Base-by-base conservation (phyloP, 495 filamentous ascomycete genomes). In the Evansstolkia leycettana region DNA sequence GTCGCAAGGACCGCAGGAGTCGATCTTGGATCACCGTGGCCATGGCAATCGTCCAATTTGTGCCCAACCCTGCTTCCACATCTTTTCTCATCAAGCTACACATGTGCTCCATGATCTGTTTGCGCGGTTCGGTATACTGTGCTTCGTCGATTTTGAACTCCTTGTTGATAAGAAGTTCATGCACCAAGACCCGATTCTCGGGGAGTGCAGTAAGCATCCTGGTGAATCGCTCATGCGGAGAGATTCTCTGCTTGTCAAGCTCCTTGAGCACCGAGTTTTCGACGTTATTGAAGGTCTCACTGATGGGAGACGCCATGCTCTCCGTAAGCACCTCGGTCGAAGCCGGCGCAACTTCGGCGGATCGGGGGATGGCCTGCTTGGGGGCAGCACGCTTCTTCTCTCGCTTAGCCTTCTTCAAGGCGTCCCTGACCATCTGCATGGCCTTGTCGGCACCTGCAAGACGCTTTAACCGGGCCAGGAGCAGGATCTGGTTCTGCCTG, bases 101-200 rank as follows among this genome's bases (percentile, higher is more conserved):
- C 38, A 94, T 72, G 11, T 80, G 75, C 36, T 63, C 46, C 55
- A 70, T 68, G 34, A 67, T 67, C 41, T 54, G 65, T 39, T 57
- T 75, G 45, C 65, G 68, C 20, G 56, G 59, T 7, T 62, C 62
- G 4, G 64, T 70, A 29, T 67, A 65, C 17, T 61, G 55, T 1
- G 57, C 51, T 27, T 73, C 60, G 27, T 77, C 70, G 11, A 82
- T 68, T 37, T 67, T 68, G 46, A 69, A 98, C 43, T 90, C 80
- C 46, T 80, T 82, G 53, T 96, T 88, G 45, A 98, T 82, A 23
- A 88, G 78, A 16, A 98, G 66, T 52, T 96, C 90, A 53, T 96
- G 90, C 3, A 93, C 78, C 27, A 98, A 62, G 16, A 81, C 63
- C 28, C 90, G 70, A 50, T 96, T 98, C 43, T 81, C 75, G 2